These are phyloP conservation scores for Sporothrix protearum DNA, from an alignment of 2,329 filamentous ascomycete genomes.

Conservation along the genomic window DNA sequence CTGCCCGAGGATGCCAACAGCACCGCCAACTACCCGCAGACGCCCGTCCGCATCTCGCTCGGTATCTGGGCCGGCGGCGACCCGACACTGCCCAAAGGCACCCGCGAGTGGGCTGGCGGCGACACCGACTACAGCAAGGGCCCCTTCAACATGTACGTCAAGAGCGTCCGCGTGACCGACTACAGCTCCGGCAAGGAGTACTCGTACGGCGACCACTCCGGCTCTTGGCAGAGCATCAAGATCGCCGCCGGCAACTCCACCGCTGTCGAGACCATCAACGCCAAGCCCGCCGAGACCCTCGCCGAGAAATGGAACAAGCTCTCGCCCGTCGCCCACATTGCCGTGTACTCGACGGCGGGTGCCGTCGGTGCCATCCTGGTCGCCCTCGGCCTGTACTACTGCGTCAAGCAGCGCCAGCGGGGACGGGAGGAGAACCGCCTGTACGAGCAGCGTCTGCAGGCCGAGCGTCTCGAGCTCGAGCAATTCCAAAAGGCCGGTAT, in stretches of 20 bases:
- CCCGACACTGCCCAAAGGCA: constrained; percentile 47
- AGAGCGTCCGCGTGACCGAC: constrained; percentile 44
- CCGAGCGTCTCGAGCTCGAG: constrained; percentile 52
- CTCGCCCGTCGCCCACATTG: constrained; percentile 48
- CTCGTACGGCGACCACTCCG: constrained; percentile 28
- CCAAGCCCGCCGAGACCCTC: constrained; percentile 41
- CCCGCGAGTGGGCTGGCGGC: constrained; percentile 57
- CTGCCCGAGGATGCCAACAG: constrained; percentile 57
- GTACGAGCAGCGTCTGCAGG: constrained; percentile 43
- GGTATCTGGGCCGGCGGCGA: constrained; percentile 66
- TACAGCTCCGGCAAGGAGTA: constrained; percentile 32
- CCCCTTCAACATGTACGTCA: constrained; percentile 62
- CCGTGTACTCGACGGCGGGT: constrained; percentile 50
- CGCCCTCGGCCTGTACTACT: constrained; percentile 48
- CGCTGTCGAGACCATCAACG: constrained; percentile 44
- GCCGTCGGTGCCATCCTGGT: constrained; percentile 44
- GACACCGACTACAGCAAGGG: constrained; percentile 52
- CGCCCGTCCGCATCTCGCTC: constrained; percentile 66
- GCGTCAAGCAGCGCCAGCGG: constrained; percentile 51
- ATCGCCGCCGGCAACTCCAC: constrained; percentile 53
- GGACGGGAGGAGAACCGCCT: constrained; percentile 51
- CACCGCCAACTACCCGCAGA: constrained; percentile 67
- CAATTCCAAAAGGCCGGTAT: constrained; percentile 47
- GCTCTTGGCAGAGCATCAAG: constrained; percentile 27
- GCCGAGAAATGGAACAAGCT: constrained; percentile 55